These are phyloP conservation scores for Phaeosphaeriaceae sp. DNA, from an alignment of 2,329 filamentous ascomycete genomes.

Conservation along the genomic window DNA sequence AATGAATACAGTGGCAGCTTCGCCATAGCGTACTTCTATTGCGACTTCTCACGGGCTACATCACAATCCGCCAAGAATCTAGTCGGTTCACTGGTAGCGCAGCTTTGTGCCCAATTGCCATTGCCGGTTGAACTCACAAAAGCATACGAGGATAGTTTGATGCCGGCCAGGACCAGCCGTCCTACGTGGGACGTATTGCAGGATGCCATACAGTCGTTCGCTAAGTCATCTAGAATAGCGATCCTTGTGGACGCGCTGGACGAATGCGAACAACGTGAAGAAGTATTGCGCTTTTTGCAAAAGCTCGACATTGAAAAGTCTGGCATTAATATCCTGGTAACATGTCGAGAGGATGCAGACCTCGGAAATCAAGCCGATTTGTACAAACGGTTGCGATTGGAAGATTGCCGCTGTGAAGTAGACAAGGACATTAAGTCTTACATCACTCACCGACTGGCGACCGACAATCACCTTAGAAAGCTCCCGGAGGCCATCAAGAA, in stretches of 20 bases:
- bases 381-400: constrained; percentile 3
- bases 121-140: constrained; percentile 2
- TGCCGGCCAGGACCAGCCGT: background rate
- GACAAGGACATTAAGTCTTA: constrained; percentile 10
- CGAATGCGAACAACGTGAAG: too few relatives aligned
- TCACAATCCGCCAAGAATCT: constrained; percentile 1
- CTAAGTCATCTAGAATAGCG: too few relatives aligned
- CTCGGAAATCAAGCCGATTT: background rate
- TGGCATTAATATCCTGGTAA: too few relatives aligned
- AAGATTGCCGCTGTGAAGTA: background rate
- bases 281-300: too few relatives aligned
- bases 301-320: too few relatives aligned
- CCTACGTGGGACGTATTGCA: too few relatives aligned
- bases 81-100: constrained; percentile 6
- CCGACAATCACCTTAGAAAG: background rate
- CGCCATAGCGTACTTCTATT: constrained; percentile 6
- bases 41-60: constrained; percentile 1
- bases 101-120: constrained; percentile 6
- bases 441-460: constrained; percentile 1
- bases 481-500: constrained; percentile 2
- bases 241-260: too few relatives aligned
- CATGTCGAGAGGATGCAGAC: background rate
- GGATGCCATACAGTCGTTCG: too few relatives aligned
- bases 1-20: background rate
- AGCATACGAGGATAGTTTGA: background rate